Base-by-base conservation (phyloP, 148 eudicot species). In the Rhododendron kiyosumense region DNA sequence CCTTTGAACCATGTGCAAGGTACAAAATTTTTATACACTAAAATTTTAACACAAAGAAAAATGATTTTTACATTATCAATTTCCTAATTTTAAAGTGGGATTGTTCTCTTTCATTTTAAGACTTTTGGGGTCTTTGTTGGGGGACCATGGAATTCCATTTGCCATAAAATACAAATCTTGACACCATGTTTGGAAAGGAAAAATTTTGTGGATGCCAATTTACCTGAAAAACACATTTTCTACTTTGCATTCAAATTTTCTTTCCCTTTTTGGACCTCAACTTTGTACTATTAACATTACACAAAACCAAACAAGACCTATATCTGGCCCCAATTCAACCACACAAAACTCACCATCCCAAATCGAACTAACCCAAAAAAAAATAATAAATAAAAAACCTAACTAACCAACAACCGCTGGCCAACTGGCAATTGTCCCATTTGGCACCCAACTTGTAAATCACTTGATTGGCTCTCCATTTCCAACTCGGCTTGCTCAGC, bases 391-490 rank as follows among this genome's bases (percentile, higher is more conserved):
- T n/a, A 54, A 54, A 14, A 5, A 15, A 11, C 41, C 73, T 82
- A 82, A 28, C 82, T 77, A 26, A 86, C 88, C 86, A 88, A 61
- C 57, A 88, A 49, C 7, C 51, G 88, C 54, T 83, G 83, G 52
- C 86, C 85, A 86, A 48, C 54, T 86, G 84, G 78, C 83, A 84
- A 15, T 61, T 84, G 74, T 52, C 57, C 49, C 28, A 88, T 63
- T 48, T 67, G 57, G 57, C 52, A 88, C 67, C 45, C 83, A n/a
- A 82, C 71, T 85, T 88, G 87, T 5, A n/a, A 51, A 49, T 11
- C 87, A 79, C n/a, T 86, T 2, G 90, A 79, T 79, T 52, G 85
- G 78, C 90, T 87, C 85, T 90, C 88, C 15, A 85, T 80, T 84
- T 89, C 91, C 78, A 41, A 28, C 79, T 84, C 92, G 79, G 84